Percentiles rank a stretch among this genome's conserved stretches.
phyloP scores from a whole-genome alignment of 176 grass and related monocot genomes.

The Tuctoria greenei region DNA sequence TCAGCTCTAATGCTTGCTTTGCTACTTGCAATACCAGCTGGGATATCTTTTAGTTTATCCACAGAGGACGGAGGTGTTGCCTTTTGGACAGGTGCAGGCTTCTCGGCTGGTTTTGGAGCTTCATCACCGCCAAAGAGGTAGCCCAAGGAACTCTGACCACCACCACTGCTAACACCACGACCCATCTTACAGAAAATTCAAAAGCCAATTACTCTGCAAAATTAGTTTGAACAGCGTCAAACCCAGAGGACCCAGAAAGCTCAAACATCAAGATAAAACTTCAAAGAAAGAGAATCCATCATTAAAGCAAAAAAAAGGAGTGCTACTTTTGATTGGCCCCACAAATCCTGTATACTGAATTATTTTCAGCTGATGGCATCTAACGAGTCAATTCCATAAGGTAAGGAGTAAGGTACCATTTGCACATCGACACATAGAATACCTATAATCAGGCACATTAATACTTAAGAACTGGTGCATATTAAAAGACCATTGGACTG shows the following conservation, averaged over 20 bases:
- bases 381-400: neutral
- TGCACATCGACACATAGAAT: neutral
- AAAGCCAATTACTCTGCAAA: constrained; percentile 18
- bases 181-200: constrained; percentile 43
- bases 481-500: neutral
- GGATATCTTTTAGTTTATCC: constrained; percentile 43
- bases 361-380: neutral
- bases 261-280: neutral
- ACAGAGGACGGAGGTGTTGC: constrained; percentile 42
- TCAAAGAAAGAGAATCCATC: constrained; percentile 3
- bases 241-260: neutral
- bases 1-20: constrained; percentile 49
- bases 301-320: neutral
- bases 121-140: constrained; percentile 62
- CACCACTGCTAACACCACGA: constrained; percentile 62
- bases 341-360: neutral
- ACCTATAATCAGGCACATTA: neutral
- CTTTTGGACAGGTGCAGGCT: constrained; percentile 40
- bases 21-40: constrained; percentile 59
- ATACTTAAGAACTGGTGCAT: neutral
- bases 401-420: neutral
- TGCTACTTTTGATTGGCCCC: neutral
- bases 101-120: constrained; percentile 46
- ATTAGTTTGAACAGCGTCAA: constrained; percentile 16
- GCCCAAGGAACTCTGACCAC: constrained; percentile 67